phyloP scores from a whole-genome alignment of 2,329 filamentous ascomycete genomes.

The Thelonectria discophora region DNA sequence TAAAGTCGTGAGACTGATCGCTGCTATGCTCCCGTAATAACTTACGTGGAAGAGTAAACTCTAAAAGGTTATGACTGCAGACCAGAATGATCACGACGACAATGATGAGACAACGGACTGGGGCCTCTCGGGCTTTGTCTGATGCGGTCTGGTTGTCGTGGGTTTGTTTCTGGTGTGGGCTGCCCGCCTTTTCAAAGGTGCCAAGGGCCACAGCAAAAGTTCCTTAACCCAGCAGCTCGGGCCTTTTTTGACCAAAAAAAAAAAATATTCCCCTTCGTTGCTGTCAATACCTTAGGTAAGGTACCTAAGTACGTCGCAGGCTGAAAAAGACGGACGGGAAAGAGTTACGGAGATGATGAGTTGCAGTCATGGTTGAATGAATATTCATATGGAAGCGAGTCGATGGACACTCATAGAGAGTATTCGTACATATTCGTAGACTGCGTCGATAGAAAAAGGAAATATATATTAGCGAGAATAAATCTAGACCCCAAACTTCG shows the following conservation, averaged over 20 bases:
- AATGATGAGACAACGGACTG: too few species aligned
- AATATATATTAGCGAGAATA: neutral
- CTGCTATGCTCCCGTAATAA: too few species aligned
- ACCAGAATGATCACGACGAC: neutral
- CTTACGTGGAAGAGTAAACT: neutral
- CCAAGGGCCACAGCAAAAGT: slow-evolving; percentile 42
- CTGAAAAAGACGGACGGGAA: too few species aligned
- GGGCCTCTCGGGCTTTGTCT: too few species aligned
- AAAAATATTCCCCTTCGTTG: too few species aligned
- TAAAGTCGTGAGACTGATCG: neutral
- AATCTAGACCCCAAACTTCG: neutral
- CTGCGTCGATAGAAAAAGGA: neutral
- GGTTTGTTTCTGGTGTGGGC: slow-evolving; percentile 10
- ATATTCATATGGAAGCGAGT: too few species aligned
- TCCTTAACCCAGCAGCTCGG: slow-evolving; percentile 34
- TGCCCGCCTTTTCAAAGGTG: slow-evolving; percentile 40
- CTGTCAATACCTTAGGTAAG: too few species aligned
- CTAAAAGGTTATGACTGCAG: neutral
- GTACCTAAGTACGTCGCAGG: too few species aligned
- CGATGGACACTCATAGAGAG: too few species aligned
- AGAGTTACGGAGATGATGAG: too few species aligned
- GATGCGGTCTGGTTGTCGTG: too few species aligned
- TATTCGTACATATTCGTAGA: too few species aligned
- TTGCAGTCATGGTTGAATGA: neutral
- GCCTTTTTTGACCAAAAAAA: slow-evolving; percentile 14